Percentiles rank a stretch among this genome's conserved stretches.
Conservation (phyloP, 164 flowering plant species). For the Macadamia integrifolia region DNA sequence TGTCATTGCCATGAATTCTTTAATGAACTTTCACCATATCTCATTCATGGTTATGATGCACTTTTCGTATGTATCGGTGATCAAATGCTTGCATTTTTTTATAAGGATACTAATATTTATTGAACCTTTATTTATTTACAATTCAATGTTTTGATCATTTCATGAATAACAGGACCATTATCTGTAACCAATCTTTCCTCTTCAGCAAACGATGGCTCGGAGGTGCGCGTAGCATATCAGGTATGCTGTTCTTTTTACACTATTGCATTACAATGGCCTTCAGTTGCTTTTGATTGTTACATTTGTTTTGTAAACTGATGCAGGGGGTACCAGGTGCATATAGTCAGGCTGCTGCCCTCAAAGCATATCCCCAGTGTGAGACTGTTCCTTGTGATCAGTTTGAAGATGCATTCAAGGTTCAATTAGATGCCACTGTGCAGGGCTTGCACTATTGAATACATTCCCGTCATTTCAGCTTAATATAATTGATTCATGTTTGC, state of each 20-base stretch:
- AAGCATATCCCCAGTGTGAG: slow-evolving; percentile 64
- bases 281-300: background rate
- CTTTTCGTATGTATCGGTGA: no score
- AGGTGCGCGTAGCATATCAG: slow-evolving; percentile 53
- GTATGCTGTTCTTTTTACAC: slow-evolving; percentile 17
- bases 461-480: background rate
- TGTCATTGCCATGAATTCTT: background rate
- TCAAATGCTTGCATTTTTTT: background rate
- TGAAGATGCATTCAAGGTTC: slow-evolving; percentile 63
- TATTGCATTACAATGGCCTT: background rate
- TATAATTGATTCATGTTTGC: slow-evolving; percentile 10
- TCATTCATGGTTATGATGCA: background rate
- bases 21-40: background rate
- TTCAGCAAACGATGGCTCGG: slow-evolving; percentile 25
- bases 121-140: background rate
- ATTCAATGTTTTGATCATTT: slow-evolving; percentile 1
- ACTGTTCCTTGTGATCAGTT: slow-evolving; percentile 66
- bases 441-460: background rate
- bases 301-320: slow-evolving; percentile 11
- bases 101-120: background rate
- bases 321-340: slow-evolving; percentile 60
- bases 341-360: slow-evolving; percentile 61
- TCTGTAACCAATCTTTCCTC: slow-evolving; percentile 38
- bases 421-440: background rate
- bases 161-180: slow-evolving; percentile 40